Base-by-base conservation (phyloP, 108 stramenopile genomes). In the Licmophora abbreviata region DNA sequence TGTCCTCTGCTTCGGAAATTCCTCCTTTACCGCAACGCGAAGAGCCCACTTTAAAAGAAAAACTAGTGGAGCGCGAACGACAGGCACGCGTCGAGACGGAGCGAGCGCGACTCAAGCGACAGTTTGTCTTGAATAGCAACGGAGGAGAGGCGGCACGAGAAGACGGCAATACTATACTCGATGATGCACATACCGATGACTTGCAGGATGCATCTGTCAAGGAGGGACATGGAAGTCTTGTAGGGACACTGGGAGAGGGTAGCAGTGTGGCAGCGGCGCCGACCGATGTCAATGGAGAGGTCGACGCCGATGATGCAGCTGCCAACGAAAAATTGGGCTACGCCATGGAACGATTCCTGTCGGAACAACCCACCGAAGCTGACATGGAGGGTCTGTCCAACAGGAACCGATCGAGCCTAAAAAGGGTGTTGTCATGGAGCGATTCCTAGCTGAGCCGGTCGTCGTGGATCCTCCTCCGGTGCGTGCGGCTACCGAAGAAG, bases 21-120 rank as follows among this genome's bases (percentile, higher is more conserved):
- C 38, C 38, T 18, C 38, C 38, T 3, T 20, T 18, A 40, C 38
- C 38, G 5, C 38, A 40, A 4, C 38, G 38, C 3, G 38, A 71
- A 4, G 71, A 69, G 21, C 76, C 73, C 11, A 81, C 86, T 1
- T 63, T 81, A 22, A 88, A 77, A 59, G 86, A 88, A 36, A 64
- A 70, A 29, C 40, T 88, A 50, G 79, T 88, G 1, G 66, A 83
- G 42, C 72, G 81, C 5, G 86, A 88, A 65, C 58, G 86, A 23
- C 73, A 88, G 60, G 66, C 73, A 22, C 66, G 81, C 14, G 55
- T 81, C 9, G 86, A 88, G 50, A 70, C 76, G 23, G 81, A 88
- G 53, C 59, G 77, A 1, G 86, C 80, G 4, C 45, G 86, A 26
- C 51, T 74, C n/a, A 76, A 70, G 47, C 66, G 79, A 25, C 86